Percentiles rank a stretch among this genome's conserved stretches.
phyloP scores from a whole-genome alignment of 1,284 basidiomycete species.

The Austropuccinia psidii region DNA sequence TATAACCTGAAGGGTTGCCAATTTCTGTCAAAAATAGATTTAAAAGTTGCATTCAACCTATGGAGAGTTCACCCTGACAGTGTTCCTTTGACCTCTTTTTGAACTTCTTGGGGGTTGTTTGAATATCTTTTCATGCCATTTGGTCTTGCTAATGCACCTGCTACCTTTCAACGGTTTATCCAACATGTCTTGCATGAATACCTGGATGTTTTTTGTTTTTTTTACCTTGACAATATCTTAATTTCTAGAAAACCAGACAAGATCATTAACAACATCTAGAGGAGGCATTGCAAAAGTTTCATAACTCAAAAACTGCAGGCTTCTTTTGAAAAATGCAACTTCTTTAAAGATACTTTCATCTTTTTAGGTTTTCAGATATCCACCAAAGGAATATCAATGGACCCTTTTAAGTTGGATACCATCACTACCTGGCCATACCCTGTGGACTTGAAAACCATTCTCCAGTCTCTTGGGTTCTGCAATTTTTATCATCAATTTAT shows the following conservation, averaged over 20 bases:
- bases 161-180: constrained; percentile 13
- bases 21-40: constrained; percentile 43
- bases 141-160: constrained; percentile 48
- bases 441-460: not conserved
- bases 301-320: not conserved
- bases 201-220: constrained; percentile 20
- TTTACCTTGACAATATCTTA: constrained; percentile 21
- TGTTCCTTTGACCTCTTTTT: constrained; percentile 45
- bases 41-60: constrained; percentile 45
- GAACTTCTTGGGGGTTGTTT: constrained; percentile 48
- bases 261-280: not conserved
- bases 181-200: not conserved
- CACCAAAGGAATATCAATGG: not conserved
- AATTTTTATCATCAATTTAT: constrained; percentile 37
- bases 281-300: not conserved
- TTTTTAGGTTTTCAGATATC: constrained; percentile 14
- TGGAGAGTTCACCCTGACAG: constrained; percentile 41
- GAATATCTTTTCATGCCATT: constrained; percentile 51
- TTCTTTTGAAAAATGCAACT: constrained; percentile 1
- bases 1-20: not conserved
- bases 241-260: not conserved
- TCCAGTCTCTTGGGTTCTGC: not conserved
- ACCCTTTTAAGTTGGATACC: constrained; percentile 39
- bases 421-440: constrained; percentile 41
- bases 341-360: not conserved